Conservation (phyloP, 352 stramenopile species). For the Phytophthora agathidicida region DNA sequence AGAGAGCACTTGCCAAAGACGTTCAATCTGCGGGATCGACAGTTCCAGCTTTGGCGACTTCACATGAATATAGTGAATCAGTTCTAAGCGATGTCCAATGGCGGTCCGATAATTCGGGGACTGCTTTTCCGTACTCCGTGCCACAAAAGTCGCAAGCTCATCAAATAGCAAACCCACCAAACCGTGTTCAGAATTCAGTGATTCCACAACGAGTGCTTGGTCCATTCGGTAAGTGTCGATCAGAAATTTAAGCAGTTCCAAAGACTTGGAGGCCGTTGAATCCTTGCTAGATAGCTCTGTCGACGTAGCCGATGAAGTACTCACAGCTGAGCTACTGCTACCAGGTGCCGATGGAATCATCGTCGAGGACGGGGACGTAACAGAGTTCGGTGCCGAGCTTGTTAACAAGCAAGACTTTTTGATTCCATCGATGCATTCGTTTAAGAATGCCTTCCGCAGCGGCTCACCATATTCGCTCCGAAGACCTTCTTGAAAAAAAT, state of each 20-base stretch:
- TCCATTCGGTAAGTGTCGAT: conserved; percentile 85
- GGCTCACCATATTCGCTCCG: conserved; percentile 73
- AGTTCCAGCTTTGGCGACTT: conserved; percentile 82
- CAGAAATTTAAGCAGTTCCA: conserved; percentile 88
- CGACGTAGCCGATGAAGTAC: conserved; percentile 14
- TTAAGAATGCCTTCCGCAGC: conserved; percentile 71
- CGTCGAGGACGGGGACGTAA: conserved; percentile 17
- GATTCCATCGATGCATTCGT: conserved; percentile 79
- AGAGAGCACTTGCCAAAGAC: conserved; percentile 79
- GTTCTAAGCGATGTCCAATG: conserved; percentile 83
- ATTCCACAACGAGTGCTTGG: conserved; percentile 69
- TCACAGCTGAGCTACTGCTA: conserved; percentile 19
- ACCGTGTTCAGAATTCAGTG: conserved; percentile 72
- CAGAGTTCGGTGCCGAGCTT: conserved; percentile 18
- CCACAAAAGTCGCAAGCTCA: conserved; percentile 82
- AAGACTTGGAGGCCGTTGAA: conserved; percentile 62
- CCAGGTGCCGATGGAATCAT: conserved; percentile 16
- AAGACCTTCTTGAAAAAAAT: conserved; percentile 86
- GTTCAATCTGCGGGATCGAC: conserved; percentile 74
- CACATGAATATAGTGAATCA: conserved; percentile 88
- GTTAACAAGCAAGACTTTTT: conserved; percentile 70
- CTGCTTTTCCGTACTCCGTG: conserved; percentile 56
- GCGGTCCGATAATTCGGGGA: conserved; percentile 64
- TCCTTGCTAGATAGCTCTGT: conserved; percentile 39
- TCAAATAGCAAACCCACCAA: conserved; percentile 85